Evolutionary conservation across 2,329 filamentous ascomycete species (phyloP), one percentile per base, ranked within the genome.

Genomic region (Thyridium curvatum): DNA sequence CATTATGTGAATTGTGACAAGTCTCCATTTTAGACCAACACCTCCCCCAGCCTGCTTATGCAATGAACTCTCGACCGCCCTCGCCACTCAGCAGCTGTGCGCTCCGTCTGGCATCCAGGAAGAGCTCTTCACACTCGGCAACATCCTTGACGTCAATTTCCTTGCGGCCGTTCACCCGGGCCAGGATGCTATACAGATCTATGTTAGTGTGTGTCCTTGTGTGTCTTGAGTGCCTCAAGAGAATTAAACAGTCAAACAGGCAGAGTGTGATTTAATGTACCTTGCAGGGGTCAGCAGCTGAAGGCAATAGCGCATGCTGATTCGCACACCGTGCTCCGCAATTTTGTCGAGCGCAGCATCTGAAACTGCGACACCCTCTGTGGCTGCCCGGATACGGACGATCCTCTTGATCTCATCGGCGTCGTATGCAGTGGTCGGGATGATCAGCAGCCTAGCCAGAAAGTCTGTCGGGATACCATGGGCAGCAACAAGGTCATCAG

Each of bases 381-480:
- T 91, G 47, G 82, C 81, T 30, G 88, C 81, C 36, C 93, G 84
- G 52, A 94, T 82, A 49, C 82, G 78, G 52, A 97, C 84, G 62
- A 98, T 98, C 45, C 82, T 81, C 67, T 89, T 89, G 61, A 98
- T 94, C 67, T 98, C 93, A 13, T 88, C 80, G 32, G 82, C 77
- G 44, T 82, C 77, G 68, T 97, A 98, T 10, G 89, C 82, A 51
- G 89, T 86, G 14, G 93, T 98, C 33, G 93, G 93, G 55, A 98
- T 84, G 66, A 98, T 97, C 57, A 98, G 85, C 40, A 98, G 79
- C 43, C 93, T 88, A 39, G 87, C 85, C 40, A 98, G 77, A 51
- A 98, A 89, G 63, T 98, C 93, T 9, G 91, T 80, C 13, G 93
- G 93, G 51, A 98, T 84, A 56, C 93, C 93, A 66, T 98, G 93